Percentiles rank a stretch among this genome's conserved stretches.
Conservation (phyloP, 1,139 yeast genomes). For the Blastobotrys aristatus region DNA sequence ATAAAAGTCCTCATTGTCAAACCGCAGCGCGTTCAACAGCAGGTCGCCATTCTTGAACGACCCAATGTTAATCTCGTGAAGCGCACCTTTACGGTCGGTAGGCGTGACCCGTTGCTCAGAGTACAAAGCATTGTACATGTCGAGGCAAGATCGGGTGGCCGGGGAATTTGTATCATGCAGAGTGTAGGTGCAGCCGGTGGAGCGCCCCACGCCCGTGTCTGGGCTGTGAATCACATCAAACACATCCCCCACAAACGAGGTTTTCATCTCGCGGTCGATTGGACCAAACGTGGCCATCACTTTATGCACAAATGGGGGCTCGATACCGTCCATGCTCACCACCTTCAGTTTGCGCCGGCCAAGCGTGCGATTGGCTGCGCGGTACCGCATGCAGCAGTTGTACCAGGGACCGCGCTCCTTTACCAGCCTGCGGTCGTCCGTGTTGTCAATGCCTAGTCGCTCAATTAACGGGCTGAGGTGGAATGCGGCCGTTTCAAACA, state of each 20-base stretch:
- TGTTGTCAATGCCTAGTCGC: not conserved
- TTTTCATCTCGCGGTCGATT: slow-evolving; percentile 4
- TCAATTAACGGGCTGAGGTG: not conserved
- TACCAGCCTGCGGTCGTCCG: slow-evolving; percentile 1
- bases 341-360: not conserved
- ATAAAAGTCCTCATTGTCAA: slow-evolving; percentile 5
- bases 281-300: not conserved
- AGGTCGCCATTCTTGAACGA: slow-evolving; percentile 4
- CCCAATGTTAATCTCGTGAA: slow-evolving; percentile 1
- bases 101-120: not conserved
- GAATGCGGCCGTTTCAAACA: not conserved
- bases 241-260: not conserved
- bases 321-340: not conserved
- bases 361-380: not conserved
- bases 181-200: slow-evolving; percentile 2
- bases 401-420: not conserved
- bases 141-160: not conserved
- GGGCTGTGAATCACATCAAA: not conserved
- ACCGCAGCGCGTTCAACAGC: not conserved
- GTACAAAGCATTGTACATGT: slow-evolving; percentile 7
- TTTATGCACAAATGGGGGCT: not conserved
- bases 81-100: not conserved
- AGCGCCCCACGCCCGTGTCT: slow-evolving; percentile 5
- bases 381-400: slow-evolving; percentile 4
- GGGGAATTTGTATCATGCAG: not conserved